Evolutionary conservation across 176 grass and related monocot genomes (phyloP).

Genomic region (Bromus sterilis): DNA sequence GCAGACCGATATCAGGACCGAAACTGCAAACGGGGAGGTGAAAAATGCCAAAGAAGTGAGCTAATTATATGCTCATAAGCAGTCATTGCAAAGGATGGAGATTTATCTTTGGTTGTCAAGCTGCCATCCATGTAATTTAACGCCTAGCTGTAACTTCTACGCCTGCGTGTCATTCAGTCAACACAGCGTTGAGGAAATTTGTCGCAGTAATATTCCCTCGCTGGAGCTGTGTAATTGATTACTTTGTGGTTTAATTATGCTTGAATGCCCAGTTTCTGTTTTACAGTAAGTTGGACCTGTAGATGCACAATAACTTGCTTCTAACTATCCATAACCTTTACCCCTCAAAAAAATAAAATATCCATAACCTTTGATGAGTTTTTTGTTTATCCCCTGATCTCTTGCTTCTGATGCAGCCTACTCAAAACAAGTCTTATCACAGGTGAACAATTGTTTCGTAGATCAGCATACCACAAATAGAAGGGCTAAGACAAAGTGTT

Average conservation of each 20-base stretch:
- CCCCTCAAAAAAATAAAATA: too few species aligned
- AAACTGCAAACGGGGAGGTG: neutral
- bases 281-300: neutral
- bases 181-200: constrained; percentile 16
- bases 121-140: constrained; percentile 15
- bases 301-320: neutral
- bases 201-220: constrained; percentile 7
- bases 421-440: neutral
- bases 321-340: constrained; percentile 31
- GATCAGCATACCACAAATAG: too few species aligned
- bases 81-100: neutral
- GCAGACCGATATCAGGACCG: neutral
- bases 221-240: neutral
- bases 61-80: neutral
- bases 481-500: neutral
- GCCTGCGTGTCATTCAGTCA: constrained; percentile 11
- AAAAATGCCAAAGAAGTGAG: constrained; percentile 5
- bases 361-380: constrained; percentile 50
- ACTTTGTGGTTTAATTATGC: constrained; percentile 5
- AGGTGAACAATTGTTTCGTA: too few species aligned
- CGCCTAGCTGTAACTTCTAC: neutral
- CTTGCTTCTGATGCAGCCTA: neutral
- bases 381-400: neutral
- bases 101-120: neutral
- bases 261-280: constrained; percentile 24